Evolutionary conservation across 371 early-diverging fungal species (phyloP), one percentile per base, ranked within the genome.

Genomic region (Rhizopus stolonifer): DNA sequence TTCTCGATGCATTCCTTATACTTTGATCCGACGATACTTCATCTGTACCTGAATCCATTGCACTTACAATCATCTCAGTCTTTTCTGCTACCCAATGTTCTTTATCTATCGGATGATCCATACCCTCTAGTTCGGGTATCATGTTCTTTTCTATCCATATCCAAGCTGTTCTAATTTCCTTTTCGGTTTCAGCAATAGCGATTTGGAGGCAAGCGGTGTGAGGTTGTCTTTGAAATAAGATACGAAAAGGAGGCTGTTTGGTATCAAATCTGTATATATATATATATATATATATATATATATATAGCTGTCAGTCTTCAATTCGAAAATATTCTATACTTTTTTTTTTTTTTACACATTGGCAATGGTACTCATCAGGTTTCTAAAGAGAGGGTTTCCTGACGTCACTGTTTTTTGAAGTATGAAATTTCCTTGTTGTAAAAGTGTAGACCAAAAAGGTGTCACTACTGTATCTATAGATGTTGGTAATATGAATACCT

Each of bases 191-290:
- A 23, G 84, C 87, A 6, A 83, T 87, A 32, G 92, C 83, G 52
- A 91, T 82, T 45, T 83, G 82, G 10, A 78, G 56, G 36, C 70
- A 72, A 19, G 56, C 60, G 2, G 77, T 69, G 22, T 72, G 59
- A 2, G 65, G 57, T 49, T 86, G 84, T 29, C 85, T 61, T 57
- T 85, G 84, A 64, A 93, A 87, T 3, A 95, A 59, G 22, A 98
- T 91, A 29, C 97, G 87, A 68, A 82, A 97, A 3, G 95, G 92
- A 2, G 93, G 89, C 58, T 95, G 93, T 69, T 92, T 93, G 19
- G 94, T 92, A 62, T 96, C 97, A 40, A 98, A 86, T 3, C 83
- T 80, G 34, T 8, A 22, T 8, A 46, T 56, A 31, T 17, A 34
- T 8, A 19, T 32, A n/a, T 45, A 29, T 5, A 33, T 23, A 34